These are phyloP conservation scores for Athelia sp. DNA, from an alignment of 1,284 basidiomycete genomes.

Conservation along the genomic window DNA sequence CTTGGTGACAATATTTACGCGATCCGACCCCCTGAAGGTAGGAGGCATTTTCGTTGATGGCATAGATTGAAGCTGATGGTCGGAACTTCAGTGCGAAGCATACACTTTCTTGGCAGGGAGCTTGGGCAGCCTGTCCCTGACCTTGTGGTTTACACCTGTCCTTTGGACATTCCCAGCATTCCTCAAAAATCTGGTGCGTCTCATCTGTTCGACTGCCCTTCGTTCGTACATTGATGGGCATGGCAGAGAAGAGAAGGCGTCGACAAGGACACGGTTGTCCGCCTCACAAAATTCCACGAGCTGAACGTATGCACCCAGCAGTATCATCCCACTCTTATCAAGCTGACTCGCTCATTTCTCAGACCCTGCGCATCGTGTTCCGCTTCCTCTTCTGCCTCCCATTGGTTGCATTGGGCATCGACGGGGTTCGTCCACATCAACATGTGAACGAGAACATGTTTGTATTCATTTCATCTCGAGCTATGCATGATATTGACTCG, in stretches of 20 bases:
- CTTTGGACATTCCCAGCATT: constrained; percentile 66
- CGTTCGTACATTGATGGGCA: not conserved
- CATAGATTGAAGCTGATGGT: too few relatives aligned
- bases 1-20: constrained; percentile 56
- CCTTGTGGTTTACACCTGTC: constrained; percentile 66
- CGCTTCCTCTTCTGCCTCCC: constrained; percentile 65
- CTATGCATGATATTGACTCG: not conserved
- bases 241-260: constrained; percentile 49
- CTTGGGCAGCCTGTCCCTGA: constrained; percentile 60
- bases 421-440: constrained; percentile 56
- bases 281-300: constrained; percentile 73
- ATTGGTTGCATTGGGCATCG: constrained; percentile 57
- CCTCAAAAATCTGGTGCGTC: constrained; percentile 50
- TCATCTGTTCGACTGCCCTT: not conserved
- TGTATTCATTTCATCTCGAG: constrained; percentile 11
- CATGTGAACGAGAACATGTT: constrained; percentile 60
- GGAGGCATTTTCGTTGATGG: constrained; percentile 16
- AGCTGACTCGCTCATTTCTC: constrained; percentile 3
- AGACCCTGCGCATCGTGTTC: constrained; percentile 67
- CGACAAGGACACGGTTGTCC: constrained; percentile 56
- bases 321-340: not conserved
- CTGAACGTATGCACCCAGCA: constrained; percentile 51
- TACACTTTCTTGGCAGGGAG: constrained; percentile 65
- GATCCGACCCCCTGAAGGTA: constrained; percentile 53
- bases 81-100: constrained; percentile 52